A percentile compares a stretch with the other conserved stretches of the same genome.
These are phyloP conservation scores for Phyllosticta citriasiana DNA, from an alignment of 2,329 filamentous ascomycete genomes.

Conservation along the genomic window DNA sequence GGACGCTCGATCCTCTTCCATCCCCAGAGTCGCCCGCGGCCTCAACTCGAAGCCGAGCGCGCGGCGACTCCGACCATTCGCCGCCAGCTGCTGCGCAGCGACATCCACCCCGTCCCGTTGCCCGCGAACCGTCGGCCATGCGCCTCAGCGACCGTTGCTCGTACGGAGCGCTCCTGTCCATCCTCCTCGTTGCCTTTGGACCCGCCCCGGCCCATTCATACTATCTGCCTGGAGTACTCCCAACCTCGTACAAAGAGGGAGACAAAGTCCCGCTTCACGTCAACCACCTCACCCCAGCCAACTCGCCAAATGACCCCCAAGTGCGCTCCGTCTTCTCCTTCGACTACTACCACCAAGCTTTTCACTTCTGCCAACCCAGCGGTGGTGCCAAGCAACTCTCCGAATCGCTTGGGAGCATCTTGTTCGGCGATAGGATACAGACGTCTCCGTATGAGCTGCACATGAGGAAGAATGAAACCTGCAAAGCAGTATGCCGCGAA, in stretches of 20 bases:
- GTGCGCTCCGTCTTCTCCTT: constrained; percentile 89
- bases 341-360: constrained; percentile 85
- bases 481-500: constrained; percentile 66
- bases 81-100: constrained; percentile 5
- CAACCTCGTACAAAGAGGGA: constrained; percentile 76
- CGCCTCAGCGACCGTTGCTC: constrained; percentile 19
- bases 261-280: constrained; percentile 80
- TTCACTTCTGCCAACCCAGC: constrained; percentile 79
- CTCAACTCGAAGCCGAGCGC: not conserved
- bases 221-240: constrained; percentile 92
- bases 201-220: constrained; percentile 51
- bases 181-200: constrained; percentile 28
- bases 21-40: not conserved
- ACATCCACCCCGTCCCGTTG: not conserved
- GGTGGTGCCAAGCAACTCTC: constrained; percentile 68
- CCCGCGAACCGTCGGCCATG: constrained; percentile 16
- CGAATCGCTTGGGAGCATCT: constrained; percentile 87
- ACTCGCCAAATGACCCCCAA: constrained; percentile 65
- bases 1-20: not conserved
- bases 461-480: constrained; percentile 81
- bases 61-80: constrained; percentile 6
- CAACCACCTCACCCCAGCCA: constrained; percentile 82
- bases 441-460: constrained; percentile 87
- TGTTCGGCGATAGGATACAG: constrained; percentile 95
- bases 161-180: constrained; percentile 22